These are phyloP conservation scores for Puccinia triticina DNA, from an alignment of 1,284 basidiomycete genomes.

Conservation along the genomic window DNA sequence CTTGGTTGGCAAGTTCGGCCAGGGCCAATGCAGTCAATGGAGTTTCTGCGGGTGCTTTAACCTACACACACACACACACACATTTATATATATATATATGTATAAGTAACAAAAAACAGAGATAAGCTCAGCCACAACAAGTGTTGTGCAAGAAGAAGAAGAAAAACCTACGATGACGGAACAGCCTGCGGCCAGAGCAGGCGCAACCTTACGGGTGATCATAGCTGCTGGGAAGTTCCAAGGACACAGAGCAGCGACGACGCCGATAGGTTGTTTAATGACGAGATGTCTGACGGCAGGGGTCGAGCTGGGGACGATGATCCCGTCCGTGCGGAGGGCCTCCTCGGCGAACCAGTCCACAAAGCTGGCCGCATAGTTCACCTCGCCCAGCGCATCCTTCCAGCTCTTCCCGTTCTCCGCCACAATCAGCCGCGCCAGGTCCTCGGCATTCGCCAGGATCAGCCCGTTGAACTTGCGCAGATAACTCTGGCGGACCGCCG, in stretches of 20 bases:
- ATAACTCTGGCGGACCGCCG: conserved; percentile 75
- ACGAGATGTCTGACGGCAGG: conserved; percentile 78
- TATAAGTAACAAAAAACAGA: no score
- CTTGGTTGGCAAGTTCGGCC: conserved; percentile 78
- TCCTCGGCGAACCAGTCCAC: conserved; percentile 64
- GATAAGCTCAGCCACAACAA: no score
- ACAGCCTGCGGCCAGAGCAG: conserved; percentile 89
- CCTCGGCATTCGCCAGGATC: conserved; percentile 77
- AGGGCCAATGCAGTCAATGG: conserved; percentile 90
- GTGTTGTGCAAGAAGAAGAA: no score
- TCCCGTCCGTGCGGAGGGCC: conserved; percentile 63
- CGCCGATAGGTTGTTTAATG: conserved; percentile 90
- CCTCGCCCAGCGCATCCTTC: conserved; percentile 71
- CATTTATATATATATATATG: no score
- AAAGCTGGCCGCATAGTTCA: conserved; percentile 29
- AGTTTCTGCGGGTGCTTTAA: conserved; percentile 94
- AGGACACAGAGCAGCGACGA: conserved; percentile 59
- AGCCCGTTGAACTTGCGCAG: conserved; percentile 73
- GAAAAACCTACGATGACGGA: conserved; percentile 69
- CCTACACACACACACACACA: no score
- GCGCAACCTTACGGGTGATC: conserved; percentile 84
- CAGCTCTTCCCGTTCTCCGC: conserved; percentile 90
- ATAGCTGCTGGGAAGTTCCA: conserved; percentile 90
- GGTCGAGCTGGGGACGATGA: conserved; percentile 79
- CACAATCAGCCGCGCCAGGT: conserved; percentile 73